Base-by-base conservation (phyloP, 2,329 filamentous ascomycete genomes). In the Metarhizium robertsii region DNA sequence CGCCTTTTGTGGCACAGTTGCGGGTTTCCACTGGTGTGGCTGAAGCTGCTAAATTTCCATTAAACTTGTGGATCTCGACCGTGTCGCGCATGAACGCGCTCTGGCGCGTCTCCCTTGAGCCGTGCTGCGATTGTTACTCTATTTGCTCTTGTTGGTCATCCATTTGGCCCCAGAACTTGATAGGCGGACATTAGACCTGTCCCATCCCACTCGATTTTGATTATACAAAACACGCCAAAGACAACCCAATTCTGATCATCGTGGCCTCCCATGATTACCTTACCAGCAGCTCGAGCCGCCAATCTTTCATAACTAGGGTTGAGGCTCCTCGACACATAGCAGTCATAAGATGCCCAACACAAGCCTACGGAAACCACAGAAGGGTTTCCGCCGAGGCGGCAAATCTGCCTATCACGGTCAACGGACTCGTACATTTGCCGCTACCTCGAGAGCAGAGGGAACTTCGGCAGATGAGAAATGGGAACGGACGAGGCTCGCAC, bases 381-480 rank as follows among this genome's bases (percentile, higher is more conserved):
- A 85, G 68, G 83, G 84, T 66, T 83, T 79, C 78, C 88, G 72
- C 75, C 87, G 74, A 74, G 88, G 71, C 75, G 82, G 82, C 57
- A 89, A 87, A 69, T 72, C 77, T 53, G 81, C 84, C 58, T 87
- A 85, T 70, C 87, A 90, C 79, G 87, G 88, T 65, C 75, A 74
- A 58, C 79, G 80, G 60, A 76, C 80, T 64, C 89, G 88, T 66
- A 95, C 90, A 4, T 88, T 97, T 61, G 85, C 92, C 56, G 84
- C 89, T 38, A 86, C 87, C 7, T 83, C 87, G 47, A 83, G 87
- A 55, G 85, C 84, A 54, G 95, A 99, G 76, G 86, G 83, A 53
- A 97, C 91, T 1, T 95, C 92, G 7, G 85, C 90, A 65, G 90
- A 96, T 77, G 94, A 99, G 72, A 95, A 90, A 71, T 84, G 90